Conservation (phyloP, 345 rosid species). For the Ailanthus altissimus region DNA sequence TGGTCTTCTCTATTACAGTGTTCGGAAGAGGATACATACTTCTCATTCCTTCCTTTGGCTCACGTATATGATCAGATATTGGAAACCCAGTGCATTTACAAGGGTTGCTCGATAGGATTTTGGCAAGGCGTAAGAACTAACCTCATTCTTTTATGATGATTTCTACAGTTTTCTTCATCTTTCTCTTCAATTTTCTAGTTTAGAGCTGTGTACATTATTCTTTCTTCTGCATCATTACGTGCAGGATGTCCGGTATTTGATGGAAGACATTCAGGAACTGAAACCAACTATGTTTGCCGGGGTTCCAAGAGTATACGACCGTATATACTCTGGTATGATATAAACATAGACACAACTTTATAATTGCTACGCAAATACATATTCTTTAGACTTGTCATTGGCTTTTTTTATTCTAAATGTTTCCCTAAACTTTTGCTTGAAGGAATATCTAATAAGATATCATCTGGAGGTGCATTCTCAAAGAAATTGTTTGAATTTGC, state of each 20-base stretch:
- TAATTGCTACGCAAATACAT: not conserved
- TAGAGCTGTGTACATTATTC: not conserved
- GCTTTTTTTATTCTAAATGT: not conserved
- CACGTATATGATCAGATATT: constrained; percentile 86
- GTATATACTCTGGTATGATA: constrained; percentile 64
- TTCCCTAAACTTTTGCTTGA: constrained; percentile 28
- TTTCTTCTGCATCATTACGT: not conserved
- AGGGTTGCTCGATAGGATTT: constrained; percentile 82
- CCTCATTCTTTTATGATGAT: not conserved
- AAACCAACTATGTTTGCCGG: constrained; percentile 82
- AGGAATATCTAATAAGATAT: constrained; percentile 71
- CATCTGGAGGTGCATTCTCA: constrained; percentile 63
- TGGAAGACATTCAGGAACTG: constrained; percentile 84
- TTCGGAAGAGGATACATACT: constrained; percentile 70
- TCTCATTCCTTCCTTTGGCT: constrained; percentile 95
- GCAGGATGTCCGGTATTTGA: constrained; percentile 71
- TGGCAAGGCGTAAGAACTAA: constrained; percentile 75
- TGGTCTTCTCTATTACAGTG: constrained; percentile 43
- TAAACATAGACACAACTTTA: not conserved
- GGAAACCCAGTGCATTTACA: constrained; percentile 72
- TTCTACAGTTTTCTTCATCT: not conserved
- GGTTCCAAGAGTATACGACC: constrained; percentile 91
- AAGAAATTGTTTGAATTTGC: constrained; percentile 73
- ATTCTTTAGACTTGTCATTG: not conserved
- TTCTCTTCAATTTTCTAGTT: not conserved